Evolutionary conservation across 371 early-diverging fungal genomes (phyloP), one percentile per base, ranked within the genome.

Genomic region (Synchytrium microbalum): DNA sequence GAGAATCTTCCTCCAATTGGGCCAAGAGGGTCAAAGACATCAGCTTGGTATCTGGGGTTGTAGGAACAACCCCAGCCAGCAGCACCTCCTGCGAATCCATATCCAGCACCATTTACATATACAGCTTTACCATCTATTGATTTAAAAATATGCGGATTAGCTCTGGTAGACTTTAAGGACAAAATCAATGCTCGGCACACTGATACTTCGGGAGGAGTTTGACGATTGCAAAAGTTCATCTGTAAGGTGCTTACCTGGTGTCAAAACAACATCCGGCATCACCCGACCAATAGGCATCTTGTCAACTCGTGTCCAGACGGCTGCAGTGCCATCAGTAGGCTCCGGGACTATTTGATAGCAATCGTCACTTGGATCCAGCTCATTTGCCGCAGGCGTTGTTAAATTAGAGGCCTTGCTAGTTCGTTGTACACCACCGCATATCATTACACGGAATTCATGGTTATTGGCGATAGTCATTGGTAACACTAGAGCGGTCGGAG

Each of bases 61-160:
- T 60, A 33, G 16, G 68, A 74, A 24, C 63, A 3, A 55, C 51
- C 56, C 63, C 70, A 60, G 23, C 77, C 77, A 13, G 61, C 69
- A 56, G 72, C 65, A 3, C 73, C 73, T 1, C 77, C 77, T 2
- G 72, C 70, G 8, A 59, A 64, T 30, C 77, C 75, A 59, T 63
- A 65, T 24, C 55, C 38, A 13, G 53, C 64, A 23, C 75, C 77
- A 56, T 70, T 70, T 1, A 66, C 54, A 51, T 61, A 60, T 32
- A 74, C 29, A 14, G 72, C 64, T 24, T 56, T 70, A 16, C 74
- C 77, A 51, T 77, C 79, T 72, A 59, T 5, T 19, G 8, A 10
- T 60, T 1, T 5, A 10, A 24, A 5, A 52, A 8, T 10, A 29
- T 32, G 23, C 55, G 25, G 14, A 25, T 24, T n/a, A 28, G 13